Evolutionary conservation across 257 asterid genomes (phyloP).

Genomic region (Scutellaria galericulata): DNA sequence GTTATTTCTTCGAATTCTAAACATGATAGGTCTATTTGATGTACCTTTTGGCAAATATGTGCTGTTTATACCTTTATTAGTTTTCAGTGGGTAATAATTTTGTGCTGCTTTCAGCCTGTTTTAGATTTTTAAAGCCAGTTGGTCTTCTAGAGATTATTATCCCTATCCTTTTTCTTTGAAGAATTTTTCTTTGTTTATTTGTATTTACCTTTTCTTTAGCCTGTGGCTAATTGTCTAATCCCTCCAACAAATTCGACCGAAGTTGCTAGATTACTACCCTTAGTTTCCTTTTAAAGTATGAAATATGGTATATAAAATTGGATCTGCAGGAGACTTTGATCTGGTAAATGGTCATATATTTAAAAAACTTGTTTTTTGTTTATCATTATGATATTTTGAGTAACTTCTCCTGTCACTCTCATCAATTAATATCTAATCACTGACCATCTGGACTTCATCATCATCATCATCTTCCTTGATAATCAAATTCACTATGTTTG

Average conservation of each 20-base stretch:
- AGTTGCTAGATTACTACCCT: constrained; percentile 2
- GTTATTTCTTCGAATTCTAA: constrained; percentile 6
- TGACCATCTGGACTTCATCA: background rate
- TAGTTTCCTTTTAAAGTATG: background rate
- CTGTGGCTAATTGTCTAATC: constrained; percentile 6
- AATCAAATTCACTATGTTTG: background rate
- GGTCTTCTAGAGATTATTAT: background rate
- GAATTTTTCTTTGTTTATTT: background rate
- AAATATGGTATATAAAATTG: background rate
- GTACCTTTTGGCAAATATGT: background rate
- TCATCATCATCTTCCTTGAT: background rate
- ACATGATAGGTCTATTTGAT: constrained; percentile 6
- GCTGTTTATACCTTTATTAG: background rate
- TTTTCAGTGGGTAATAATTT: background rate
- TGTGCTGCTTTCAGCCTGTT: constrained; percentile 5
- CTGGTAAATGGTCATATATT: constrained; percentile 1
- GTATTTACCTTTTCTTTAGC: background rate
- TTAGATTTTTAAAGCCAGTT: background rate
- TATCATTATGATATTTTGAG: background rate
- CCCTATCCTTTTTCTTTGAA: background rate
- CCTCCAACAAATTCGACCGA: background rate
- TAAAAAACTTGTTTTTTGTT: background rate
- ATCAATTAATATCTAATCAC: background rate
- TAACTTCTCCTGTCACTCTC: background rate
- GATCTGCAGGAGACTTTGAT: background rate